Evolutionary conservation across 1,284 basidiomycete genomes (phyloP), one percentile per base, ranked within the genome.

Genomic region (Cryptococcus sp.): DNA sequence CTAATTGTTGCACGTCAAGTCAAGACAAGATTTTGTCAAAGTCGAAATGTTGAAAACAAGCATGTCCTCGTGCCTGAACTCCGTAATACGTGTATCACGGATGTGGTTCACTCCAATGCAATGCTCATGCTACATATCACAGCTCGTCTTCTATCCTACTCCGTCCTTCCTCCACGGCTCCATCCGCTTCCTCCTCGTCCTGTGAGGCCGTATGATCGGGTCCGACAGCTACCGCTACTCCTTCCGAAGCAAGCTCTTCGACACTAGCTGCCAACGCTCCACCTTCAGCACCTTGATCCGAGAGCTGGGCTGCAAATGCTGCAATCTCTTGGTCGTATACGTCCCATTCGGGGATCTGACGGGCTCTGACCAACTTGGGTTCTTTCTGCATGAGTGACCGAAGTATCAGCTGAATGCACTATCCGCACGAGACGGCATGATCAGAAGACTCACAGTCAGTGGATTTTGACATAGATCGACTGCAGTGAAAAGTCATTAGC

Each of bases 301-400:
- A 59, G 41, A 92, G 79, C 50, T 82, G 81, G 19, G 85, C 83
- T 0, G 87, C 85, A 64, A 94, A 90, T 26, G 78, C 58, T 7
- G 77, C 76, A n/a, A 79, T 75, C 57, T 79, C 76, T 50, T 63
- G 67, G 61, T 98, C 95, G 71, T 97, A 97, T 46, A 84, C 83
- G 59, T 94, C 93, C 96, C 95, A 99, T 77, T 99, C 95, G 0
- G 95, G 94, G 53, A 99, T 97, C 69, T 94, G 87, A 40, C 94
- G 85, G 1, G 95, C 96, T 37, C 95, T 84, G 10, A 87, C 85
- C 10, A 99, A 83, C 77, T 99, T 99, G 2, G 94, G 94, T 74
- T 98, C 94, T 86, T 96, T 95, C 88, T 93, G 76, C 65, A 40
- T 41, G 8, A n/a, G 10, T 17, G 43, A 44, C 40, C 17, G 34